phyloP scores from a whole-genome alignment of 1,139 yeast species.

The Hyphopichia burtonii region DNA sequence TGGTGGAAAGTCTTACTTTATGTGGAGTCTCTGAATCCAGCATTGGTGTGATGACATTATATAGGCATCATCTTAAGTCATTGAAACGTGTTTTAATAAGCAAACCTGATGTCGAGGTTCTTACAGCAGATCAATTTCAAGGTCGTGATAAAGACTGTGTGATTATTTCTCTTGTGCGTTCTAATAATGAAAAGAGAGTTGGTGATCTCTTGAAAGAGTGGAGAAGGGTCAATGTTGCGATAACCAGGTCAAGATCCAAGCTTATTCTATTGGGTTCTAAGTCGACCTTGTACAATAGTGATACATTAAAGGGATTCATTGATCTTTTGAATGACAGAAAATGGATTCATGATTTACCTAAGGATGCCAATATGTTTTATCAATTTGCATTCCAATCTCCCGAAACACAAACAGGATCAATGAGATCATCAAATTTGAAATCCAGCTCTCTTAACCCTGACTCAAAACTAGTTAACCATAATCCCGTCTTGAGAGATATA shows the following conservation, averaged over 20 bases:
- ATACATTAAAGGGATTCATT: slow-evolving; percentile 62
- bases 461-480: slow-evolving; percentile 16
- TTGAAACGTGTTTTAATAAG: slow-evolving; percentile 45
- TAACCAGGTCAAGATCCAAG: slow-evolving; percentile 86
- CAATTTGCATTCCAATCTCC: slow-evolving; percentile 10
- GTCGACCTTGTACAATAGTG: slow-evolving; percentile 55
- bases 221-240: slow-evolving; percentile 91
- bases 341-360: slow-evolving; percentile 65
- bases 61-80: slow-evolving; percentile 73
- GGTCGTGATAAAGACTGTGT: slow-evolving; percentile 94
- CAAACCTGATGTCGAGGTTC: slow-evolving; percentile 57
- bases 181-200: slow-evolving; percentile 63
- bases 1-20: slow-evolving; percentile 55
- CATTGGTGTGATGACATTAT: slow-evolving; percentile 87
- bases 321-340: slow-evolving; percentile 53
- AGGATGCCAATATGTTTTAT: slow-evolving; percentile 40
- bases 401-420: not conserved
- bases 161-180: slow-evolving; percentile 80
- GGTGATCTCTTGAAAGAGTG: slow-evolving; percentile 86
- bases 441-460: slow-evolving; percentile 1
- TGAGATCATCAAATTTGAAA: not conserved
- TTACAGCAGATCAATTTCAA: slow-evolving; percentile 95
- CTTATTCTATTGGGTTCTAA: slow-evolving; percentile 79
- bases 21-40: slow-evolving; percentile 61
- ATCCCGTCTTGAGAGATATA: slow-evolving; percentile 25